These are phyloP conservation scores for Cyclotella atomus DNA, from an alignment of 108 stramenopile genomes.

Conservation along the genomic window DNA sequence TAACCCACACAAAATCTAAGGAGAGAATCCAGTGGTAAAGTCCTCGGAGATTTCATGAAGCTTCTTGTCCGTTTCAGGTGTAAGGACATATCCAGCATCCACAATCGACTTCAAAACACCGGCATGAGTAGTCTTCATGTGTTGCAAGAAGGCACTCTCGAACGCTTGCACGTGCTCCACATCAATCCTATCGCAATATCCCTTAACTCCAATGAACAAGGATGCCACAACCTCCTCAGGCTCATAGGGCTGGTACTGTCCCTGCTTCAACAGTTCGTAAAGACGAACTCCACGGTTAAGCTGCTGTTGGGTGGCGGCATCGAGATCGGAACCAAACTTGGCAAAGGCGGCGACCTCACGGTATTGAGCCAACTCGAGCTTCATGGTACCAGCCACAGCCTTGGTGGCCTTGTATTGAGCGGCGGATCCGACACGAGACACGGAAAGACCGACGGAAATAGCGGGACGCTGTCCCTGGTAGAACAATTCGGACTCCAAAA, in stretches of 20 bases:
- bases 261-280: slow-evolving; percentile 99
- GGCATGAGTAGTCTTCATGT: slow-evolving; percentile 94
- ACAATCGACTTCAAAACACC: slow-evolving; percentile 89
- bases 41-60: slow-evolving; percentile 95
- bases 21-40: slow-evolving; percentile 91
- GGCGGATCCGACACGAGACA: slow-evolving; percentile 99
- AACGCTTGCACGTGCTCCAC: slow-evolving; percentile 96
- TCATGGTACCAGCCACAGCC: slow-evolving; percentile 99
- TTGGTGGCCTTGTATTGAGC: slow-evolving; percentile 99
- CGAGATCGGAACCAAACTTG: slow-evolving; percentile 99
- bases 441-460: slow-evolving; percentile 99
- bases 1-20: slow-evolving; percentile 34
- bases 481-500: slow-evolving; percentile 99
- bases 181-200: slow-evolving; percentile 99
- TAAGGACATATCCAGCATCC: slow-evolving; percentile 86
- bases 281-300: slow-evolving; percentile 99
- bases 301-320: slow-evolving; percentile 99
- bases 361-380: slow-evolving; percentile 99
- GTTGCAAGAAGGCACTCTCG: slow-evolving; percentile 93
- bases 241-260: slow-evolving; percentile 98
- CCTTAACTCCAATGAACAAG: slow-evolving; percentile 98
- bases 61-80: slow-evolving; percentile 76
- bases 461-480: slow-evolving; percentile 99
- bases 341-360: slow-evolving; percentile 99
- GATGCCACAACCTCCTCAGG: slow-evolving; percentile 98